Evolutionary conservation across 2,329 filamentous ascomycete species (phyloP), one percentile per base, ranked within the genome.

Genomic region (Macrophomina tecta): DNA sequence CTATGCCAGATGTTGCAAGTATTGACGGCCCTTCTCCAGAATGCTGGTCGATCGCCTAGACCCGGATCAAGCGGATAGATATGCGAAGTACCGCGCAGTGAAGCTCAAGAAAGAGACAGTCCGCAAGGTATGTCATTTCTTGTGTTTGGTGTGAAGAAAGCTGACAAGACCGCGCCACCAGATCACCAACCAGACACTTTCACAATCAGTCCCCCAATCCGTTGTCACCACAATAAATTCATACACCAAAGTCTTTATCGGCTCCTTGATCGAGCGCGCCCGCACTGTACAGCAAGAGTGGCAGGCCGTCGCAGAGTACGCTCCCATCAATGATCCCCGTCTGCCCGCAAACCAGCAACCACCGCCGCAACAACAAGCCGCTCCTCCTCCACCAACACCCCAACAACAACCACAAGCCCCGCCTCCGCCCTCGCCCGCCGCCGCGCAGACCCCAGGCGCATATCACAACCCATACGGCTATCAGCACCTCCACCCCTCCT

Each of bases 151-250:
- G 18, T 40, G n/a, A 36, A 32, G 36, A 16, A 42, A 4, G 5
- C 12, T 23, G 0, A 28, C 51, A 60, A 64, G 64, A 55, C 7
- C 40, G 9, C 42, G 51, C 38, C 65, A 32, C 18, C 68, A 89
- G 85, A 86, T 94, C 68, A 89, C 93, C 75, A 94, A 94, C 73
- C 90, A 91, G 67, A 92, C 91, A 1, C 89, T 93, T 8, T 92
- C 90, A 0, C 91, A 94, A 75, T 93, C 90, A 1, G 91, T 92
- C 0, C 90, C 90, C 0, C 84, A 86, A 23, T 90, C 87, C 71
- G 90, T 93, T 60, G 89, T 91, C 69, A 88, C 90, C 28, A 89
- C 90, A n/a, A 90, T 94, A 73, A 89, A 89, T 58, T 88, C 89
- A 0, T 90, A 92, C 23, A 88, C 90, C 56, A 94, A 94, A 78